A percentile compares a stretch with the other conserved stretches of the same genome.
Conservation (phyloP, 768 basidiomycete species). For the Trametopsis cervina region DNA sequence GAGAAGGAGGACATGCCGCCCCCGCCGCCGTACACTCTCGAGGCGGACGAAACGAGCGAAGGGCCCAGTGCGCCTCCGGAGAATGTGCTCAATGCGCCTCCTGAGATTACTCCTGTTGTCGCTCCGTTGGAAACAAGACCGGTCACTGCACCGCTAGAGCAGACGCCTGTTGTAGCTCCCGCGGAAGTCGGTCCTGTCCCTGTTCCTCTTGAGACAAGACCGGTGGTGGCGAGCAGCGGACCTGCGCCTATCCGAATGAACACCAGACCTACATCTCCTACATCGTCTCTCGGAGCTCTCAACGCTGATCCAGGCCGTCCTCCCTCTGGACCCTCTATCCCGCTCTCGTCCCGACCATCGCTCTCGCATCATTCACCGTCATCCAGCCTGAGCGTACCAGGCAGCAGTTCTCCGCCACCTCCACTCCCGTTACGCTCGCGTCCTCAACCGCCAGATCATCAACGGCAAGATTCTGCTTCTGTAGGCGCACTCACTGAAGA, state of each 20-base stretch:
- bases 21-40: conserved; percentile 64
- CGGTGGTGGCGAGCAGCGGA: not conserved
- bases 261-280: not conserved
- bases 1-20: conserved; percentile 44
- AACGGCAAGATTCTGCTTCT: no score
- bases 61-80: conserved; percentile 4
- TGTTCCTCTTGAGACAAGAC: not conserved
- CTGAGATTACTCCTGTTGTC: not conserved
- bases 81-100: conserved; percentile 3
- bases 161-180: not conserved
- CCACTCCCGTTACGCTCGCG: conserved; percentile 1
- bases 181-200: not conserved
- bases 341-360: conserved; percentile 9
- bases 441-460: not conserved
- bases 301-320: conserved; percentile 2
- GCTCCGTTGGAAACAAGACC: not conserved
- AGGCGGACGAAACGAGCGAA: conserved; percentile 29
- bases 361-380: conserved; percentile 3
- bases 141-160: not conserved
- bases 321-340: conserved; percentile 5
- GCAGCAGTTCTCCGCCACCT: not conserved
- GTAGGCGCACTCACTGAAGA: no score
- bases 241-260: not conserved
- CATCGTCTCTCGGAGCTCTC: conserved; percentile 3
- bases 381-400: not conserved